Evolutionary conservation across 192 early-diverging fungal species (phyloP).

Genomic region (Irineochytrium annulatum): DNA sequence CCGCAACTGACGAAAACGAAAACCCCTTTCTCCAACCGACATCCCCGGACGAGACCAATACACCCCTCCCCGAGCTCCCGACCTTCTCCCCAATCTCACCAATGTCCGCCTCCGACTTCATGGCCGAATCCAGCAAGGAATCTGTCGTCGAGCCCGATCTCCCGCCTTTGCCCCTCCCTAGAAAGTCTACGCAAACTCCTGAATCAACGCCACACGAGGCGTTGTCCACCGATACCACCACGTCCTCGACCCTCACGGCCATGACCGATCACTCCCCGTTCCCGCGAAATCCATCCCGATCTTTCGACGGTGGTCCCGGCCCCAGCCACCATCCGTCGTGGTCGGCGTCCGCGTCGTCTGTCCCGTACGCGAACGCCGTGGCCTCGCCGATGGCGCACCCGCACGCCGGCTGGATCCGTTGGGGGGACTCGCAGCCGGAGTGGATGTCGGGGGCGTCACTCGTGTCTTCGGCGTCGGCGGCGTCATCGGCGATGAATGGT

Average conservation of each 20-base stretch:
- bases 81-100: too few species aligned
- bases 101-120: too few species aligned
- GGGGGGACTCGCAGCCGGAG: slow-evolving; percentile 1
- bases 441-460: slow-evolving; percentile 4
- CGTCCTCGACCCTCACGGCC: not conserved
- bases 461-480: too few species aligned
- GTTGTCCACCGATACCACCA: not conserved
- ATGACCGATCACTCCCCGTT: not conserved
- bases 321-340: too few species aligned
- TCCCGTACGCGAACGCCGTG: not conserved
- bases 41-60: not conserved
- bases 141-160: too few species aligned
- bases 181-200: too few species aligned
- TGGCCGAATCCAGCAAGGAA: too few species aligned
- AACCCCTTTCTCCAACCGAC: not conserved
- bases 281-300: not conserved
- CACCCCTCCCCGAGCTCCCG: not conserved
- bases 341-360: not conserved
- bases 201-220: too few species aligned
- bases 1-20: too few species aligned
- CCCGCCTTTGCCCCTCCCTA: too few species aligned
- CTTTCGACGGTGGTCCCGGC: not conserved
- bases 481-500: too few species aligned
- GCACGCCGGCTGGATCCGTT: not conserved
- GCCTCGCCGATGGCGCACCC: not conserved